A percentile compares a stretch with the other conserved stretches of the same genome.
Conservation (phyloP, 2,329 filamentous ascomycete species). For the Stagonosporopsis rhizophila region DNA sequence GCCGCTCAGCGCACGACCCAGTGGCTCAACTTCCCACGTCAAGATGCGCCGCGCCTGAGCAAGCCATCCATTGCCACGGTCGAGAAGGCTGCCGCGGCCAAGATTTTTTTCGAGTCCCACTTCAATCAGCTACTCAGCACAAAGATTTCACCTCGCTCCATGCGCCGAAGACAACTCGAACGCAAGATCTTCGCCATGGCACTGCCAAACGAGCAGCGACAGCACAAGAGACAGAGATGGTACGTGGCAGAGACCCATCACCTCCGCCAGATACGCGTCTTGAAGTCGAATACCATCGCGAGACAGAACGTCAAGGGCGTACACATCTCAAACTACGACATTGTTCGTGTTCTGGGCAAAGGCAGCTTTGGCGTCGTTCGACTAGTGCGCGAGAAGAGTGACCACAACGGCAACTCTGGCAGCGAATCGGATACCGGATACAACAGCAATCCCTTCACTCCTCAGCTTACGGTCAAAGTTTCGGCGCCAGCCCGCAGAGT, state of each 20-base stretch:
- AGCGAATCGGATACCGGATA: conserved; percentile 11
- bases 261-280: conserved; percentile 73
- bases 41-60: conserved; percentile 40
- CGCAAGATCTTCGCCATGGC: conserved; percentile 65
- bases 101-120: conserved; percentile 84
- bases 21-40: conserved; percentile 44
- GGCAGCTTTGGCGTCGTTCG: conserved; percentile 94
- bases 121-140: conserved; percentile 73
- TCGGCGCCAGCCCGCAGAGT: conserved; percentile 14
- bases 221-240: conserved; percentile 65
- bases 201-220: conserved; percentile 63
- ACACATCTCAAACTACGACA: conserved; percentile 73
- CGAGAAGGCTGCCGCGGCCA: conserved; percentile 80
- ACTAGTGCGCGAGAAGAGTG: conserved; percentile 73
- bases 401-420: conserved; percentile 23
- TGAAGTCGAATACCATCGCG: conserved; percentile 68
- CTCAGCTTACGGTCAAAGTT: conserved; percentile 1
- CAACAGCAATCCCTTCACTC: conserved; percentile 15
- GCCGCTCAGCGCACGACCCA: conserved; percentile 26
- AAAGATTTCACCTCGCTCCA: conserved; percentile 63
- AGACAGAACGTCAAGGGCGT: conserved; percentile 59
- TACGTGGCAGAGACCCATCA: conserved; percentile 73
- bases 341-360: conserved; percentile 83
- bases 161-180: conserved; percentile 70
- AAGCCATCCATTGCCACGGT: conserved; percentile 65